phyloP scores from a whole-genome alignment of 1,284 basidiomycete genomes.

The Rhodofomes roseus region DNA sequence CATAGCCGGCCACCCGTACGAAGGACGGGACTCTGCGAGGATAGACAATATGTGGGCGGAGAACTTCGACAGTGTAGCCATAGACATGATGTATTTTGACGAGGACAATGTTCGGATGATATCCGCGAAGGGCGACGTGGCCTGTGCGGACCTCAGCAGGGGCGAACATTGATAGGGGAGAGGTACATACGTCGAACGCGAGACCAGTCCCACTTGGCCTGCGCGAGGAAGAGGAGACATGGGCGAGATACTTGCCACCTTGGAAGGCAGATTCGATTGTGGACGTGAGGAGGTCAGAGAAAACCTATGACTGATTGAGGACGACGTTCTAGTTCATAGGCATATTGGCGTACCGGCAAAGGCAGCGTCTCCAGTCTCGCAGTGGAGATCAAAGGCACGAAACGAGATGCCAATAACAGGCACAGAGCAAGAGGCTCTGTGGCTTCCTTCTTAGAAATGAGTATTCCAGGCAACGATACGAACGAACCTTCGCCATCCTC shows the following conservation, averaged over 20 bases:
- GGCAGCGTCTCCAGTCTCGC: slow-evolving; percentile 56
- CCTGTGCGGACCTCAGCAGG: slow-evolving; percentile 8
- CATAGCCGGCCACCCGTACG: slow-evolving; percentile 42
- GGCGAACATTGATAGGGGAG: background rate
- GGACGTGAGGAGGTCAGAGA: slow-evolving; percentile 42
- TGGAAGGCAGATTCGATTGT: slow-evolving; percentile 49
- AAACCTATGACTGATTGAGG: slow-evolving; percentile 11
- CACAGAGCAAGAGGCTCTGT: slow-evolving; percentile 32
- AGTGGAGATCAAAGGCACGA: slow-evolving; percentile 48
- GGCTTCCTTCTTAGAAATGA: background rate
- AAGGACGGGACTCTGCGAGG: slow-evolving; percentile 43
- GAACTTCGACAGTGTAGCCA: slow-evolving; percentile 51
- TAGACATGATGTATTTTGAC: slow-evolving; percentile 44
- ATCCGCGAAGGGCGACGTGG: slow-evolving; percentile 27
- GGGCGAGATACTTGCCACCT: slow-evolving; percentile 42
- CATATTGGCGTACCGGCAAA: slow-evolving; percentile 35
- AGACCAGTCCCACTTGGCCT: background rate
- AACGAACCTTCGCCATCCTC: slow-evolving; percentile 29
- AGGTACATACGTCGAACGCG: background rate
- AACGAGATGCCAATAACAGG: slow-evolving; percentile 53
- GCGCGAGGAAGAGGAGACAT: background rate
- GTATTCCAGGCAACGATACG: background rate
- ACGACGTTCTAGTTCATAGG: background rate
- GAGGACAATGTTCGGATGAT: slow-evolving; percentile 36
- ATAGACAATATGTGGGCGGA: slow-evolving; percentile 44